Percentiles rank a stretch among this genome's conserved stretches.
Evolutionary conservation across 139 green algal species (phyloP).

Genomic region (Pleodorina starrii): DNA sequence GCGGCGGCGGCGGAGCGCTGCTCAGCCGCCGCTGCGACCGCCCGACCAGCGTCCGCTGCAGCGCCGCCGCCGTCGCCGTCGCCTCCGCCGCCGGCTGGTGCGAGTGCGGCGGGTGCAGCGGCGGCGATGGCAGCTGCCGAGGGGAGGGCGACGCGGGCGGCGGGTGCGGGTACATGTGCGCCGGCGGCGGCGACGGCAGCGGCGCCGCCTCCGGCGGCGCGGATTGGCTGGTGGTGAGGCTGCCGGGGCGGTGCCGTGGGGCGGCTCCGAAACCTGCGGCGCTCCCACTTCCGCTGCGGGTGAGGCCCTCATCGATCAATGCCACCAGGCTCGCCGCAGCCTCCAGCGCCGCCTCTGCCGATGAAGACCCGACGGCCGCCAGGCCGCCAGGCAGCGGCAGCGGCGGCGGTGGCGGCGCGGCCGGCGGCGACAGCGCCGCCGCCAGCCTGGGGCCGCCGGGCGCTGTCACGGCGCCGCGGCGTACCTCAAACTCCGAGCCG

Average conservation of each 20-base stretch:
- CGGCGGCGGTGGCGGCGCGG: background rate
- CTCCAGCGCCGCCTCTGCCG: background rate
- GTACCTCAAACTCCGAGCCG: background rate
- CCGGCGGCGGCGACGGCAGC: background rate
- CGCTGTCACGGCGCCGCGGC: background rate
- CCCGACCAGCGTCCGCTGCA: background rate
- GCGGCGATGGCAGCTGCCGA: background rate
- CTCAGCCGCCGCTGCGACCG: background rate
- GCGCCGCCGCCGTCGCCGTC: background rate
- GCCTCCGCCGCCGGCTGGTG: background rate
- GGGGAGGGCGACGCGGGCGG: background rate
- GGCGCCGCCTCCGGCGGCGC: background rate
- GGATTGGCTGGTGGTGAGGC: background rate
- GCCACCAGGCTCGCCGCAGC: background rate
- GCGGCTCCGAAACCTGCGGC: background rate
- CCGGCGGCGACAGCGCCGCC: background rate
- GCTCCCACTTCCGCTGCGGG: background rate
- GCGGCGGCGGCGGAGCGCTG: background rate
- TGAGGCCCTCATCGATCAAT: slow-evolving; percentile 33
- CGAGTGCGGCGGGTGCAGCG: background rate
- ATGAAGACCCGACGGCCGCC: background rate
- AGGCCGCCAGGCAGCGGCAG: background rate
- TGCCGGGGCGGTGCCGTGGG: background rate
- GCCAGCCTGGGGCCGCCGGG: background rate
- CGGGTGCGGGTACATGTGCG: background rate